Base-by-base conservation (phyloP, 2,329 filamentous ascomycete species). In the Aureobasidium sp. region DNA sequence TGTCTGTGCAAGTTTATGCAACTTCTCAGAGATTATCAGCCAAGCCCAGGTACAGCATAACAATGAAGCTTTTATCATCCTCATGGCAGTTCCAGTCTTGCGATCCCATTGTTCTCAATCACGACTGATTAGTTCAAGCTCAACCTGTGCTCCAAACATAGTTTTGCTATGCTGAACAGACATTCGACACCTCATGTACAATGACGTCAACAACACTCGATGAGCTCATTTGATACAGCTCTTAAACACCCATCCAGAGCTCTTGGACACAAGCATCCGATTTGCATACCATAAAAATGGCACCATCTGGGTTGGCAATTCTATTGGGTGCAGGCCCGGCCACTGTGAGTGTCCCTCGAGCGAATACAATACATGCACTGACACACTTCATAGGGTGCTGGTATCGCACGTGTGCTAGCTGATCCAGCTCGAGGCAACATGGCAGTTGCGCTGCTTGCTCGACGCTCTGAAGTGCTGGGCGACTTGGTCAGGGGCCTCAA, bases 351-450 rank as follows among this genome's bases (percentile, higher is more conserved):
- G n/a, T 27, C 29, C 39, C 53, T 35, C 17, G 27, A 22, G 12
- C n/a, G 50, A 11, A 8, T 48, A 19, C 44, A 17, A 16, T 35
- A 10, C 8, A 3, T n/a, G 34, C 30, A 22, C 35, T 49, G 12
- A 49, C n/a, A 19, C n/a, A 37, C 25, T 16, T 14, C 35, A 16
- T 63, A 77, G 66, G 77, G 77, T 10, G 73, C 75, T 10, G 78
- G 79, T 37, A 81, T 81, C n/a, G 75, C 76, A 19, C 71, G 77
- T 17, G 71, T 79, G 30, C 73, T 81, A 34, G 75, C 77, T 2
- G 63, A 70, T 41, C 72, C 74, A 1, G 65, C 68, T 0, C 72
- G 79, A 25, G 77, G 77, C 29, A 80, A 80, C 61, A 68, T 79
- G 41, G 77, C 78, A 21, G 73, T 81, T 7, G 77, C 78, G 14